Base-by-base conservation (phyloP, 495 filamentous ascomycete species). In the Daldinia decipiens region DNA sequence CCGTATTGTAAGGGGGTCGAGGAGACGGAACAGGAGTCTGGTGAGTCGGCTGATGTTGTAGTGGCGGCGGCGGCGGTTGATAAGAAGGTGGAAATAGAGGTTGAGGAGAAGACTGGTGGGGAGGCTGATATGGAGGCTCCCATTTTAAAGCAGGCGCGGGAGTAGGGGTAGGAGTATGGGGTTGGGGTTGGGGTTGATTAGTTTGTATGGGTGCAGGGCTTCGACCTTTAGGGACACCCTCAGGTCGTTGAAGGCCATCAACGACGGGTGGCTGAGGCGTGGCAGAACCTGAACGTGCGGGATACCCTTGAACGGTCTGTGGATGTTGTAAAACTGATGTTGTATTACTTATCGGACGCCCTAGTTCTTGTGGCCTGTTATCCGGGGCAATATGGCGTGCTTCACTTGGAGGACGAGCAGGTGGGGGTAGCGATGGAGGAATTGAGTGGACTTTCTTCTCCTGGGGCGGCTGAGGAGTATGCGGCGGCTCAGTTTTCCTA, bases 121-220 rank as follows among this genome's bases (percentile, higher is more conserved):
- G 75, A 68, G 60, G 80, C 57, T 84, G 83, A 58, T 86, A 87
- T 7, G 78, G 82, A 6, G 80, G 82, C 62, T 87, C 85, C 84
- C 83, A 85, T 73, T 82, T 84, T 52, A 82, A 73, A 29, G 77
- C 50, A 29, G 75, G 74, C 32, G 73, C 68, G 8, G 59, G 58
- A 29, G 58, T 39, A 32, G 66, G 39, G 21, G 75, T 47, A 29
- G 74, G 67, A 40, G 62, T 38, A 65, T 53, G 54, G 27, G 72
- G 66, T 57, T 76, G 54, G 27, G 72, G 66, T 57, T 76, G 54
- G 27, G 72, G 66, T 62, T 74, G 75, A 34, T 54, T 72, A 17
- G 62, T 68, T 47, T 70, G 78, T 50, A 73, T 71, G 13, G 66
- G 74, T 7, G 57, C 61, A 58, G 72, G 75, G 45, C 75, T 75